Base-by-base conservation (phyloP, 2,329 filamentous ascomycete genomes). In the Colletotrichum chlorophyti region DNA sequence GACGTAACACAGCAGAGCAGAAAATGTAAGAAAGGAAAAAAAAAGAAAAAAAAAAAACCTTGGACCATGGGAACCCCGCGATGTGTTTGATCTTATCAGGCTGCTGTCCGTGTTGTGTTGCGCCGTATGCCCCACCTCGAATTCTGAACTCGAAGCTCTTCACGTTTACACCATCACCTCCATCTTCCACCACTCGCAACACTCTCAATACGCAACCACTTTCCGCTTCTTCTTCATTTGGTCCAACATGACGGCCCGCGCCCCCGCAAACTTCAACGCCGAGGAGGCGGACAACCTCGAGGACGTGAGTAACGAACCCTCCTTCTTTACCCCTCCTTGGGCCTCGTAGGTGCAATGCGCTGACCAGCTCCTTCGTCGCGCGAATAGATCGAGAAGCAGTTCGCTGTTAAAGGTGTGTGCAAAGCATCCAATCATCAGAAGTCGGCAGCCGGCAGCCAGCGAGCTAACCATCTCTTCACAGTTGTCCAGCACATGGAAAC, bases 401-500 rank as follows among this genome's bases (percentile, higher is more conserved):
- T 99, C 70, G 95, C 95, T 26, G 95, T 99, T 68, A 98, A 98
- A 82, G 90, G 91, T 92, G 69, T 41, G 70, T 59, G 24, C 11
- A 31, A 5, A 14, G 5, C 19, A 10, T 8, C 12, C 15, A 5
- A 12, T 6, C 17, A 6, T 23, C 12, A 4, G 11, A 14, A 12
- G 17, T 24, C n/a, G 15, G 6, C 14, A 6, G 15, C 14, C 17
- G 8, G 6, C 5, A n/a, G 3, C 21, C 9, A 17, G 19, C 14
- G 29, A 19, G 19, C 53, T 59, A 23, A 60, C 12, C 9, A 11
- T 26, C 21, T 38, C 17, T 1, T 15, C 29, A 23, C 64, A 80
- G 93, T 90, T 48, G 95, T 98, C 32, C 91, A 97, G 76, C 95
- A 99, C 76, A 91, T 99, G 84, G 86, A 91, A 70, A 97, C 94